Percentiles rank a stretch among this genome's conserved stretches.
Evolutionary conservation across 1,139 yeast species (phyloP).

Genomic region (Candida sanyaensis): DNA sequence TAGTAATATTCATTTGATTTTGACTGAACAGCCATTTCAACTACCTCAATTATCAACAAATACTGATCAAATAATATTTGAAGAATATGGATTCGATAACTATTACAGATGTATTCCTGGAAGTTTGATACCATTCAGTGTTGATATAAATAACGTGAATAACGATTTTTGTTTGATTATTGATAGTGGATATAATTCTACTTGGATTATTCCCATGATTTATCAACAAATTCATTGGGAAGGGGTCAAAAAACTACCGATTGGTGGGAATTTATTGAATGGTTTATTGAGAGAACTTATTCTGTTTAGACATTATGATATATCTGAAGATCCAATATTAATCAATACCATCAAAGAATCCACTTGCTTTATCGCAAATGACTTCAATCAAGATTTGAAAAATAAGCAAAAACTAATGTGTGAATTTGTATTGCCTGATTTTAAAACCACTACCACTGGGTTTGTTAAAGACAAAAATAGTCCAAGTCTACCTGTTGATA

Average conservation of each 20-base stretch:
- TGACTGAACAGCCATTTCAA: slow-evolving; percentile 81
- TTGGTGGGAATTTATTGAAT: slow-evolving; percentile 85
- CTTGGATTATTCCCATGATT: slow-evolving; percentile 85
- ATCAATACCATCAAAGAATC: slow-evolving; percentile 85
- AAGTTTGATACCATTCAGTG: slow-evolving; percentile 71
- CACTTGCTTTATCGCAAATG: slow-evolving; percentile 61
- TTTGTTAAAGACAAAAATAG: slow-evolving; percentile 37
- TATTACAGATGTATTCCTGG: slow-evolving; percentile 65
- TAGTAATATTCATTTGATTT: slow-evolving; percentile 49
- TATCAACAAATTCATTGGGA: slow-evolving; percentile 78
- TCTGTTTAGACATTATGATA: slow-evolving; percentile 90
- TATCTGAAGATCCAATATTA: slow-evolving; percentile 85
- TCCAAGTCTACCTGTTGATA: slow-evolving; percentile 31
- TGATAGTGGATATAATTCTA: slow-evolving; percentile 86
- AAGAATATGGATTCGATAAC: slow-evolving; percentile 81
- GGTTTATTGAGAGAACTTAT: slow-evolving; percentile 82
- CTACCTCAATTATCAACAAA: slow-evolving; percentile 81
- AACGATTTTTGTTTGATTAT: slow-evolving; percentile 73
- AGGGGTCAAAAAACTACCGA: slow-evolving; percentile 72
- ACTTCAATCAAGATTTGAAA: slow-evolving; percentile 62
- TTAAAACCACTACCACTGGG: slow-evolving; percentile 74
- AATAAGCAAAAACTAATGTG: slow-evolving; percentile 31
- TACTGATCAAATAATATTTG: slow-evolving; percentile 91
- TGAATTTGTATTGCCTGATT: slow-evolving; percentile 85
- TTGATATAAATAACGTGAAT: slow-evolving; percentile 22